Evolutionary conservation across 2,329 filamentous ascomycete species (phyloP).

Genomic region (Fusarium scirpi): DNA sequence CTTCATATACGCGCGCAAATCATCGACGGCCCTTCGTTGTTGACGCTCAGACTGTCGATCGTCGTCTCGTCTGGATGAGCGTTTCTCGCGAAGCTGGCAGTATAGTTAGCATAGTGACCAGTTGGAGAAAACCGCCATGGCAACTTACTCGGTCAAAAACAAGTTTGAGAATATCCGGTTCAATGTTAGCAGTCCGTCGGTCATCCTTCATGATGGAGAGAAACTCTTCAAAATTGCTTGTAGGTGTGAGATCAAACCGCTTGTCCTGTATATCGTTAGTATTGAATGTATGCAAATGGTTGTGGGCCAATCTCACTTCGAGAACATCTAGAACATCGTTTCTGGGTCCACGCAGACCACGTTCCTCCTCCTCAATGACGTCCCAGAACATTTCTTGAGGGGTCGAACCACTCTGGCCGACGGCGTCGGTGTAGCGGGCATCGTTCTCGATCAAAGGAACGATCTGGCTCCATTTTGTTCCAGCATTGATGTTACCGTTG

Average conservation of each 20-base stretch:
- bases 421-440: conserved; percentile 83
- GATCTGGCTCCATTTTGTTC: conserved; percentile 89
- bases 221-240: conserved; percentile 92
- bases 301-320: conserved; percentile 70
- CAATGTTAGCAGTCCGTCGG: conserved; percentile 87
- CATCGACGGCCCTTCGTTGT: conserved; percentile 86
- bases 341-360: conserved; percentile 80
- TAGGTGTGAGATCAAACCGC: conserved; percentile 88
- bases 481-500: conserved; percentile 86
- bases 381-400: conserved; percentile 97
- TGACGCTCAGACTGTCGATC: conserved; percentile 87
- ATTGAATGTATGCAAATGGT: neutral
- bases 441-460: conserved; percentile 81
- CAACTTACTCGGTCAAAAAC: conserved; percentile 82
- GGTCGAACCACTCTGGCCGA: conserved; percentile 85
- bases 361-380: conserved; percentile 91
- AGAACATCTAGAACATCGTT: conserved; percentile 90
- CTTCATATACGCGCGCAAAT: conserved; percentile 87
- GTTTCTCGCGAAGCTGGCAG: conserved; percentile 82
- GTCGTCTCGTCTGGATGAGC: conserved; percentile 81
- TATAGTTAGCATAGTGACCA: conserved; percentile 7
- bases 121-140: neutral
- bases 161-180: conserved; percentile 79
- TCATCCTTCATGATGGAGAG: conserved; percentile 84
- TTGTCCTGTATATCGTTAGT: conserved; percentile 72